A percentile compares a stretch with the other conserved stretches of the same genome.
phyloP scores from a whole-genome alignment of 805 yeast genomes.

The Pichia membranifaciens region DNA sequence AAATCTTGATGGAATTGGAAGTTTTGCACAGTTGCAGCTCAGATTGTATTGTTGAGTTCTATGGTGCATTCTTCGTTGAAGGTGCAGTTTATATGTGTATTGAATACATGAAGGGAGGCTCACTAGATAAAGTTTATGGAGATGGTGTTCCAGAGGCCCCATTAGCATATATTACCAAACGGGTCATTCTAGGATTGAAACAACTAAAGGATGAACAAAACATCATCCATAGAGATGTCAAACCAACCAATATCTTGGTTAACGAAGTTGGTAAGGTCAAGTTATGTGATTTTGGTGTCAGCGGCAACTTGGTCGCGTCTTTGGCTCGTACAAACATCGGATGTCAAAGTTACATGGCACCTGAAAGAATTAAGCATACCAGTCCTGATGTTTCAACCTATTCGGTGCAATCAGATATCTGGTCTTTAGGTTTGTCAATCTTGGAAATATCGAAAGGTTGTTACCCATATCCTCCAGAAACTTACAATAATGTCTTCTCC shows the following conservation, averaged over 20 bases:
- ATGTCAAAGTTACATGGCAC: constrained; percentile 98
- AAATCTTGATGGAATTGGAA: constrained; percentile 93
- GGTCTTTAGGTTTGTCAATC: constrained; percentile 88
- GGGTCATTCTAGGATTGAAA: constrained; percentile 75
- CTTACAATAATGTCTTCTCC: constrained; percentile 82
- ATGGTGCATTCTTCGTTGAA: constrained; percentile 95
- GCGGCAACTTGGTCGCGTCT: constrained; percentile 91
- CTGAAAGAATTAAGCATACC: constrained; percentile 79
- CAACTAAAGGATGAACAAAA: constrained; percentile 85
- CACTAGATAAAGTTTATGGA: constrained; percentile 79
- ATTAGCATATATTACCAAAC: constrained; percentile 71
- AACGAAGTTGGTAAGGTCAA: constrained; percentile 77
- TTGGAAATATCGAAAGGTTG: constrained; percentile 85
- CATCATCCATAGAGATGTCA: constrained; percentile 93
- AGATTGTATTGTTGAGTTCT: constrained; percentile 90
- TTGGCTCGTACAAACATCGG: constrained; percentile 94
- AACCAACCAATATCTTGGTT: constrained; percentile 89
- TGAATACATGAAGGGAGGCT: constrained; percentile 97
- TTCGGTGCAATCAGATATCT: constrained; percentile 89
- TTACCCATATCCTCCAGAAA: constrained; percentile 96
- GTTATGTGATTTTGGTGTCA: constrained; percentile 93
- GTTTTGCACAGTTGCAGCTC: constrained; percentile 86
- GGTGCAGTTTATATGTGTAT: constrained; percentile 98
- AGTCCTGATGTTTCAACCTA: constrained; percentile 75
- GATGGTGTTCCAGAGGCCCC: constrained; percentile 71